A percentile compares a stretch with the other conserved stretches of the same genome.
phyloP scores from a whole-genome alignment of 164 flowering plant genomes.

The Chimonanthus praecox region DNA sequence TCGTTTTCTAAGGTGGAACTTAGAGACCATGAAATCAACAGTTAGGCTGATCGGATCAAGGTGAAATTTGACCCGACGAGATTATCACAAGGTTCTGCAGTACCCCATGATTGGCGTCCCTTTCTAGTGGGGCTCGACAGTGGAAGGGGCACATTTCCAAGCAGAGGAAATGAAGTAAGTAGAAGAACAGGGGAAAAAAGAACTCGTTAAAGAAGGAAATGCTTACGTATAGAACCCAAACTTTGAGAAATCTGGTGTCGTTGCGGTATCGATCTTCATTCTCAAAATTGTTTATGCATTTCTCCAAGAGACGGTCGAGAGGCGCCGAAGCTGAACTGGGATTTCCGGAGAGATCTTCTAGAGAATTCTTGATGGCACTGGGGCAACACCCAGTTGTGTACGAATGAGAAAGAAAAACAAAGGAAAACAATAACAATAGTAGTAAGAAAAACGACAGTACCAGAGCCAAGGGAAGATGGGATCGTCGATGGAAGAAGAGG shows the following conservation, averaged over 20 bases:
- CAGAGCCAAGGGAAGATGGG: conserved; percentile 9
- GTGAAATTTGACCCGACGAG: neutral
- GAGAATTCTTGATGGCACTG: conserved; percentile 43
- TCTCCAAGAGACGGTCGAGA: conserved; percentile 37
- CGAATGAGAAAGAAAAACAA: neutral
- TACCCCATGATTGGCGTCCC: neutral
- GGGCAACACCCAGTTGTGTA: neutral
- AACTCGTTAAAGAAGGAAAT: neutral
- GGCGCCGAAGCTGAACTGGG: conserved; percentile 10
- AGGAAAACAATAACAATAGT: neutral
- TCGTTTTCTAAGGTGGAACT: neutral
- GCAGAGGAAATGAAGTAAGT: neutral
- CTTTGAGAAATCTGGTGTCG: conserved; percentile 77
- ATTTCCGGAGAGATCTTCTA: conserved; percentile 26
- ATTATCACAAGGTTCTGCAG: neutral
- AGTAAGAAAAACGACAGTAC: neutral
- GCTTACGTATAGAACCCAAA: conserved; percentile 76
- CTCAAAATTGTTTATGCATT: conserved; percentile 54
- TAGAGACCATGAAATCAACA: neutral
- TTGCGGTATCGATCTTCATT: conserved; percentile 43
- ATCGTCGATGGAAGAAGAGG: neutral
- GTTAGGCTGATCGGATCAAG: neutral
- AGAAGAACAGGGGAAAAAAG: too few relatives aligned
- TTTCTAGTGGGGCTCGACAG: neutral
- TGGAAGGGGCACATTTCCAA: neutral